Conservation (phyloP, 2,329 filamentous ascomycete species). For the Colletotrichum sp. region DNA sequence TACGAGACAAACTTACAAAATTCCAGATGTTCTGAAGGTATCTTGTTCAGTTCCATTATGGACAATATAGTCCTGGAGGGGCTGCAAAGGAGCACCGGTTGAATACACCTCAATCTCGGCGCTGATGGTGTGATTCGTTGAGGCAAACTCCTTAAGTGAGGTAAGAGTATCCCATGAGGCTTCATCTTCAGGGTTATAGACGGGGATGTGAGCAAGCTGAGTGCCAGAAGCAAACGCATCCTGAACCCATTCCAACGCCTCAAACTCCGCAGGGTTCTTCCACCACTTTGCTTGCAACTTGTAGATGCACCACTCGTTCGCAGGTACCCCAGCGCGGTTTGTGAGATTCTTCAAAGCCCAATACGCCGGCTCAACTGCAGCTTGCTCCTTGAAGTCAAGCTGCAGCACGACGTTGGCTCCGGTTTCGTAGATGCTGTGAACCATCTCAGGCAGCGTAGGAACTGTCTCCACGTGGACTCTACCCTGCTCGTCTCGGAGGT, state of each 20-base stretch:
- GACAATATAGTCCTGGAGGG: background rate
- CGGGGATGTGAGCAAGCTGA: background rate
- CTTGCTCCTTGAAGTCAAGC: background rate
- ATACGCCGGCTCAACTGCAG: background rate
- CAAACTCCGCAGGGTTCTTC: background rate
- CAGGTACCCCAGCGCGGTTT: background rate
- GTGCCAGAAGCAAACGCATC: background rate
- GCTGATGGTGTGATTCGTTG: background rate
- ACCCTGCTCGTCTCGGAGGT: background rate
- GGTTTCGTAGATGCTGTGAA: background rate
- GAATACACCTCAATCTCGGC: background rate
- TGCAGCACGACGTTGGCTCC: background rate
- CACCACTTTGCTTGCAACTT: conserved; percentile 1
- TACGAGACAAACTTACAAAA: background rate
- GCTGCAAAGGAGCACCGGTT: background rate
- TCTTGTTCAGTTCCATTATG: background rate
- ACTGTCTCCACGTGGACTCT: background rate
- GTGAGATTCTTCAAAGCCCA: background rate
- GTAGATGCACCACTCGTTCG: conserved; percentile 1
- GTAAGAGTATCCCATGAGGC: background rate
- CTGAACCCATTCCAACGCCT: background rate
- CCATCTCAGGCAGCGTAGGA: background rate
- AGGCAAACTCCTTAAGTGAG: background rate
- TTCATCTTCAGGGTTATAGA: background rate
- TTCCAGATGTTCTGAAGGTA: background rate